phyloP scores from a whole-genome alignment of 2,329 filamentous ascomycete genomes.

The Verticillium klebahnii region DNA sequence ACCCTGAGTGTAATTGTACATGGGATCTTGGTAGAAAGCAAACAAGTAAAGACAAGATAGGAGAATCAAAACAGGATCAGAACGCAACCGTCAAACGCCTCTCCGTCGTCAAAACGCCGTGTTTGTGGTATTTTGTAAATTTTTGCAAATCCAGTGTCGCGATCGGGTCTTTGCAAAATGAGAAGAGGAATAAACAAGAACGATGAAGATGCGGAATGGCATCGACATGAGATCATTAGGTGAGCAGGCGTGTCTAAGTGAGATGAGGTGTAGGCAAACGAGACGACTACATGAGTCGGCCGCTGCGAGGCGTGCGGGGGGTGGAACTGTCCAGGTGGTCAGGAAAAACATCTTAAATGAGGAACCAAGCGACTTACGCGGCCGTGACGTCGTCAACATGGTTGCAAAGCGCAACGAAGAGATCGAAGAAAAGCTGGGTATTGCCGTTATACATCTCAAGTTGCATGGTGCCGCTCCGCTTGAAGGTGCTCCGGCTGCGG shows the following conservation, averaged over 20 bases:
- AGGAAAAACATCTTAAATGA: slow-evolving; percentile 9
- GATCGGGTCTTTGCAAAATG: background rate
- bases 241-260: slow-evolving; percentile 4
- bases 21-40: slow-evolving; percentile 13
- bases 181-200: background rate
- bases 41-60: background rate
- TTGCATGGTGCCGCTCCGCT: slow-evolving; percentile 92
- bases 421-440: slow-evolving; percentile 80
- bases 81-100: background rate
- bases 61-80: slow-evolving; percentile 2
- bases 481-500: slow-evolving; percentile 80
- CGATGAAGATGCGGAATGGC: background rate
- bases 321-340: slow-evolving; percentile 19
- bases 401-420: slow-evolving; percentile 90
- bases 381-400: slow-evolving; percentile 70
- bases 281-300: slow-evolving; percentile 23
- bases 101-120: slow-evolving; percentile 2
- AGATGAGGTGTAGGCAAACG: background rate
- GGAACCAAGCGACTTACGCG: slow-evolving; percentile 36
- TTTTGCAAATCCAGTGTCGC: background rate
- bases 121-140: slow-evolving; percentile 11
- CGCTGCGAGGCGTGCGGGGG: slow-evolving; percentile 34
- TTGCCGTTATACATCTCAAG: slow-evolving; percentile 88
- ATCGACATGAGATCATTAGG: slow-evolving; percentile 17
- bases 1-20: slow-evolving; percentile 27